phyloP scores from a whole-genome alignment of 768 basidiomycete genomes.

The Podaxis sp. region DNA sequence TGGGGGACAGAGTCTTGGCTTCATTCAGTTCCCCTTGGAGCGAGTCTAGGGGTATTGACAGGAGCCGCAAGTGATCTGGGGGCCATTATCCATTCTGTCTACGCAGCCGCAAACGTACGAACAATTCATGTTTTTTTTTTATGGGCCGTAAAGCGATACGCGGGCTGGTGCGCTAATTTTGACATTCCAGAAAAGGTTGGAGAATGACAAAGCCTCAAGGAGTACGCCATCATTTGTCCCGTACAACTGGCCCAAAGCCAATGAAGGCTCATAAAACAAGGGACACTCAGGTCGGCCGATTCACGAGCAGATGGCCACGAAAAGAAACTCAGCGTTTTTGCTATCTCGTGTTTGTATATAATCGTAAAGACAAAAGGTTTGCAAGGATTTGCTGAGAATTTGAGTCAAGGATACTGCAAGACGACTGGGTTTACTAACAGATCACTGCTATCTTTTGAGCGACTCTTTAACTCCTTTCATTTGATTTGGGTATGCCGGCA shows the following conservation, averaged over 20 bases:
- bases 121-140: background rate
- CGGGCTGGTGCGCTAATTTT: background rate
- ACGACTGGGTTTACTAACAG: background rate
- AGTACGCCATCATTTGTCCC: background rate
- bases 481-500: background rate
- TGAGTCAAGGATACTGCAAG: background rate
- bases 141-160: background rate
- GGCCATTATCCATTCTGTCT: background rate
- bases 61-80: background rate
- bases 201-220: background rate
- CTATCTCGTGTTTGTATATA: background rate
- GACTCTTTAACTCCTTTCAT: constrained; percentile 13
- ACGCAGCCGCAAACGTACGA: background rate
- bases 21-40: background rate
- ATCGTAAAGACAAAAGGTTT: background rate
- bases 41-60: background rate
- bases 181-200: background rate
- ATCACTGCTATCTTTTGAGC: constrained; percentile 4
- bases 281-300: background rate
- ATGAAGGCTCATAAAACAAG: background rate
- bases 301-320: background rate
- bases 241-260: background rate
- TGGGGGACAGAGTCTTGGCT: background rate
- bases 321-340: background rate
- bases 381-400: background rate